These are phyloP conservation scores for Platanthera guangdongensis DNA, from an alignment of 106 monocot genomes.

Conservation along the genomic window DNA sequence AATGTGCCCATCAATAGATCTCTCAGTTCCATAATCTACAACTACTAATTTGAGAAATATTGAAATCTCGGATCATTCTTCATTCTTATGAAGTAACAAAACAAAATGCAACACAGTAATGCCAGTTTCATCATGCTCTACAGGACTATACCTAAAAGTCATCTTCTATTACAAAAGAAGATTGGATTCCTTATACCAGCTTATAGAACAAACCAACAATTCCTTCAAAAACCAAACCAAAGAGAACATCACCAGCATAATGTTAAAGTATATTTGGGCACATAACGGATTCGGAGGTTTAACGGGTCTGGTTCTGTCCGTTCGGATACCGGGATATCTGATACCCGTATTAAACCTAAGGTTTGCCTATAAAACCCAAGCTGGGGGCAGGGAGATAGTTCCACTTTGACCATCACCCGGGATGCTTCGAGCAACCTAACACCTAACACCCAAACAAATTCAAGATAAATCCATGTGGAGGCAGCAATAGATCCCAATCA, in stretches of 20 bases:
- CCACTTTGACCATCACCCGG: too few relatives aligned
- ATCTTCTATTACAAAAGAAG: not conserved
- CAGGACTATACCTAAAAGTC: not conserved
- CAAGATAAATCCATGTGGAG: not conserved
- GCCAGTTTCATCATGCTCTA: not conserved
- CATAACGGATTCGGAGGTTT: too few relatives aligned
- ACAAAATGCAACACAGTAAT: too few relatives aligned
- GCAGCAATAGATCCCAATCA: not conserved
- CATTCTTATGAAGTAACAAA: too few relatives aligned
- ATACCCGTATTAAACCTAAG: too few relatives aligned
- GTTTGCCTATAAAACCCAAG: too few relatives aligned
- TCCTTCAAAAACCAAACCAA: not conserved
- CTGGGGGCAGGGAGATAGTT: too few relatives aligned
- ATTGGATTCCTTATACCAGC: too few relatives aligned
- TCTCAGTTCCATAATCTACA: not conserved
- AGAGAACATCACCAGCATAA: not conserved
- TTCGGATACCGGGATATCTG: too few relatives aligned
- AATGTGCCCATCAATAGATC: not conserved
- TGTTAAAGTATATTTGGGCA: too few relatives aligned
- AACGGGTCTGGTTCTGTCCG: too few relatives aligned
- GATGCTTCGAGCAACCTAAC: too few relatives aligned
- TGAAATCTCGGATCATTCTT: not conserved
- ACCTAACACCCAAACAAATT: not conserved
- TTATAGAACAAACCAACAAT: not conserved
- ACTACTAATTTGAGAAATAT: not conserved